phyloP scores from a whole-genome alignment of 495 filamentous ascomycete species.

The Penicillium bialowiezense region DNA sequence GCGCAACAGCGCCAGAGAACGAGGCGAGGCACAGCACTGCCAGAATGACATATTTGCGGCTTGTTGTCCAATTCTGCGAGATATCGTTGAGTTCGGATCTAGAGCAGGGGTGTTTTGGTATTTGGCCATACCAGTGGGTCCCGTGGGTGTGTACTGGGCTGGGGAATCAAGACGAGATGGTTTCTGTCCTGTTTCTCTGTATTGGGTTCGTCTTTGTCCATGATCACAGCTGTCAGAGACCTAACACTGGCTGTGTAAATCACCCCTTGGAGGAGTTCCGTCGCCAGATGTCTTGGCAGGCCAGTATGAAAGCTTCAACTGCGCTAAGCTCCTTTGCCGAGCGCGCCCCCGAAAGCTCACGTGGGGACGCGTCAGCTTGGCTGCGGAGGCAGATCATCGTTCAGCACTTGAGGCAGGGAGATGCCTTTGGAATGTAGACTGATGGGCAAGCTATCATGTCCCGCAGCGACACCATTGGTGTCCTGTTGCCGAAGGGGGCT shows the following conservation, averaged over 20 bases:
- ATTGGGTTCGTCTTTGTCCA: not conserved
- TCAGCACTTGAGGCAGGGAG: too few species aligned
- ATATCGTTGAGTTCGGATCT: not conserved
- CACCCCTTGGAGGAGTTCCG: not conserved
- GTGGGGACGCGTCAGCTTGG: conserved; percentile 3
- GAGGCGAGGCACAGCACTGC: conserved; percentile 30
- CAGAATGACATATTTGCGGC: conserved; percentile 41
- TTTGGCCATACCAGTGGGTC: conserved; percentile 40
- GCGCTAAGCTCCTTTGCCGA: conserved; percentile 4
- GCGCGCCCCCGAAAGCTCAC: conserved; percentile 1
- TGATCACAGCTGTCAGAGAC: not conserved
- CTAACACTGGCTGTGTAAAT: not conserved
- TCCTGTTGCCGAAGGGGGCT: not conserved
- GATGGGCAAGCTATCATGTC: too few species aligned
- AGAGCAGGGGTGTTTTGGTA: not conserved
- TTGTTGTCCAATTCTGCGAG: conserved; percentile 40
- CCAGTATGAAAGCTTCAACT: not conserved
- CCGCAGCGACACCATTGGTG: too few species aligned
- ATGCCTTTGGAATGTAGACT: too few species aligned
- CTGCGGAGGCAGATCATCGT: not conserved
- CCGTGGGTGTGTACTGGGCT: conserved; percentile 42
- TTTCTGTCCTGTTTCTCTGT: conserved; percentile 5
- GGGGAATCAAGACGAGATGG: conserved; percentile 44
- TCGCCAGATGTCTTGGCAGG: not conserved
- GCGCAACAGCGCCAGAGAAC: conserved; percentile 29